Evolutionary conservation across 2,329 filamentous ascomycete species (phyloP), one percentile per base, ranked within the genome.

Genomic region (Nannizziopsis arthrosporioides): DNA sequence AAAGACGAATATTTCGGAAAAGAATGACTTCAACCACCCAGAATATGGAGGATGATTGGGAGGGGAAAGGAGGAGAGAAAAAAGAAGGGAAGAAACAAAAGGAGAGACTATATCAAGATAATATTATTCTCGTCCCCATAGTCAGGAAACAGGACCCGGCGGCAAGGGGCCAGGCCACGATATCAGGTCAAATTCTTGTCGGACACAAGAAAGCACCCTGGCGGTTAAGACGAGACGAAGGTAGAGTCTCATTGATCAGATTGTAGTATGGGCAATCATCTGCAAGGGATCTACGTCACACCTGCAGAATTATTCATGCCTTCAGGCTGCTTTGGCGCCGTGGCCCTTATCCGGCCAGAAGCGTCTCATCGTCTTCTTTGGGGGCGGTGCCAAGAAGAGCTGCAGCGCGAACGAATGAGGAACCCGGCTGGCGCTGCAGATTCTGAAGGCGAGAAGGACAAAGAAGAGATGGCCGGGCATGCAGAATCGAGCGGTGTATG

Each of bases 171-270:
- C 35, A 45, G 43, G 30, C 43, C 34, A 22, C 30, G 27, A 45
- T 45, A 38, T 37, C 43, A 34, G 34, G 30, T 30, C 44, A 37
- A 11, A 14, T 47, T 32, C 12, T 38, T 17, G 37, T 47, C 44
- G 22, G 44, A 47, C 15, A 41, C 44, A n/a, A 46, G 11, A 46
- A 17, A 39, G 15, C 35, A 15, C n/a, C 44, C 39, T 36, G 44
- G 37, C 44, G 44, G 44, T 15, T 41, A 47, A 39, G 38, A 31
- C 45, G 45, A 47, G 45, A 47, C 45, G 45, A 32, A 18, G 12
- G 31, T 4, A 41, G 15, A 14, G 45, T 47, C 45, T 47, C 45
- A 47, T 42, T 37, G 38, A 22, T 37, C 45, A 36, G 45, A 19
- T 38, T 45, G 18, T 44, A 34, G 42, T n/a, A 44, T 12, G 34